Base-by-base conservation (phyloP, 805 yeast genomes). In the Lipomyces chichibuensis region DNA sequence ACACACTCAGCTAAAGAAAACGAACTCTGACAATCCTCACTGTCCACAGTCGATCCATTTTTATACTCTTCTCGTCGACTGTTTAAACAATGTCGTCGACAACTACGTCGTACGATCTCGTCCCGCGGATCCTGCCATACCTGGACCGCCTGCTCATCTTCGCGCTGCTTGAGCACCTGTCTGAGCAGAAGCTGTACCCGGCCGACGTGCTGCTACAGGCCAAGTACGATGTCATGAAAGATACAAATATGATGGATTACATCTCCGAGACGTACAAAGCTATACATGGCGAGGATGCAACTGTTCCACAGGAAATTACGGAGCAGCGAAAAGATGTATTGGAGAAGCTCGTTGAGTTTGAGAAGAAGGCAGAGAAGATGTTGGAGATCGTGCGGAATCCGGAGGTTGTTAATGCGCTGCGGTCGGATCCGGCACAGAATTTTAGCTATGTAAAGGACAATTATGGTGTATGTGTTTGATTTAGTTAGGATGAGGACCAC, bases 81-180 rank as follows among this genome's bases (percentile, higher is more conserved):
- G 20, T 37, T 29, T n/a, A 33, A 58, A 13, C 3, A 14, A 32
- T 29, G 56, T 13, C 66, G 32, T n/a, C 66, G 39, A 33, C 27
- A 20, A 59, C 53, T 20, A 39, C 11, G 57, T 46, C 59, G 3
- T 58, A 23, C 57, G 71, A 69, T 59, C 62, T 69, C 20, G 65
- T 69, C 25, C 68, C 79, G 61, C 82, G 83, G 75, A 76, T 87
- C 68, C 78, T 84, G 69, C 86, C 86, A 56, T 87, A 85, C 73
- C 77, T 88, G 73, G 91, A 88, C 77, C 82, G 89, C 69, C 89
- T 86, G 72, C 77, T 88, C 75, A 79, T 83, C 65, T 85, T 83
- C 69, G 86, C 86, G 57, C 76, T 87, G 71, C 75, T 85, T 37
- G 86, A 84, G 74, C 82, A 81, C 57, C 78, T 83, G 60, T 80